These are phyloP conservation scores for Talaromyces amestolkiae DNA, from an alignment of 2,329 filamentous ascomycete genomes.

Conservation along the genomic window DNA sequence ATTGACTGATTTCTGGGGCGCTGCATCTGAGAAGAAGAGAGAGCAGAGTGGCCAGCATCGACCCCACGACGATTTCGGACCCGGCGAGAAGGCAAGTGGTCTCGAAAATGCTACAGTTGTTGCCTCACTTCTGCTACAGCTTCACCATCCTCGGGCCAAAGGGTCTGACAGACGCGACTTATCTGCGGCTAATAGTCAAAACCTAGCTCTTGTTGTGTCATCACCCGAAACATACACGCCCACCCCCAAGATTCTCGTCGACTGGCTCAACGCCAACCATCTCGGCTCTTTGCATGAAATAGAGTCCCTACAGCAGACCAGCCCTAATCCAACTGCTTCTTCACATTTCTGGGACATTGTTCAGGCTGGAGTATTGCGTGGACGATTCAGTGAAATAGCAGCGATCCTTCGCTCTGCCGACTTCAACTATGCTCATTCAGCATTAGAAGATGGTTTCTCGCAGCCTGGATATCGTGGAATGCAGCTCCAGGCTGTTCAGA, in stretches of 20 bases:
- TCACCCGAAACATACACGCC: constrained; percentile 39
- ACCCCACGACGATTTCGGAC: constrained; percentile 63
- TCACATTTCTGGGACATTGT: constrained; percentile 81
- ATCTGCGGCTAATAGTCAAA: constrained; percentile 28
- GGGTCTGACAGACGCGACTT: constrained; percentile 24
- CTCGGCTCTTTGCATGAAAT: constrained; percentile 68
- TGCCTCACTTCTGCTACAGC: constrained; percentile 71
- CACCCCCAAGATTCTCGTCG: constrained; percentile 73
- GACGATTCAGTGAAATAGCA: constrained; percentile 66
- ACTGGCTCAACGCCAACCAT: constrained; percentile 78
- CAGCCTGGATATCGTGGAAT: constrained; percentile 68
- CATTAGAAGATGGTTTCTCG: constrained; percentile 60
- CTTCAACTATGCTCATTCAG: constrained; percentile 71
- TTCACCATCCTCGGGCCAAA: constrained; percentile 67
- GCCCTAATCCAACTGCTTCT: constrained; percentile 73
- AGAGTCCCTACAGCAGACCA: constrained; percentile 60
- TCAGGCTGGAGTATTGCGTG: constrained; percentile 71
- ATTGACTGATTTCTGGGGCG: constrained; percentile 36
- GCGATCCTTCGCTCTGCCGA: constrained; percentile 69
- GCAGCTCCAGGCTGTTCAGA: constrained; percentile 74
- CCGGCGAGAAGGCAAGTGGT: constrained; percentile 58
- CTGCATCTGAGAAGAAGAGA: constrained; percentile 44
- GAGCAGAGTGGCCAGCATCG: constrained; percentile 26
- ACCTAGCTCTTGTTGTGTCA: constrained; percentile 30
- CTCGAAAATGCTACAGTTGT: constrained; percentile 76